These are phyloP conservation scores for Alternaria dauci DNA, from an alignment of 2,329 filamentous ascomycete species.

Conservation along the genomic window DNA sequence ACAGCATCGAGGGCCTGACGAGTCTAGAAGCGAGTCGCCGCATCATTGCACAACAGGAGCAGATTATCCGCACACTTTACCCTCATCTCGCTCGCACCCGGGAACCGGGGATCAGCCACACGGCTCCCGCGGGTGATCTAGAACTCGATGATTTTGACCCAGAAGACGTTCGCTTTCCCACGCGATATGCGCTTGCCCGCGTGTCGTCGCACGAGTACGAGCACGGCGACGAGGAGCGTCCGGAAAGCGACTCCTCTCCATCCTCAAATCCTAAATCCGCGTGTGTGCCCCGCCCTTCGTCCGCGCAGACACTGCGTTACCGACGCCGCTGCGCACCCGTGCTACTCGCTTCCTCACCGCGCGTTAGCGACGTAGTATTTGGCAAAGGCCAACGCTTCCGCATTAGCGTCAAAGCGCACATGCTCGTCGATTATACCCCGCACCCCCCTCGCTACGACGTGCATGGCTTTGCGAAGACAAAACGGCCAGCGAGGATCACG, in stretches of 20 bases:
- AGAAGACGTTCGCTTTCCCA: slow-evolving; percentile 49
- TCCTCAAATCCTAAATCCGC: slow-evolving; percentile 44
- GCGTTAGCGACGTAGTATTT: slow-evolving; percentile 58
- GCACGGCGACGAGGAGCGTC: slow-evolving; percentile 25
- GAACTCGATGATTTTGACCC: slow-evolving; percentile 51
- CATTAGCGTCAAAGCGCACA: slow-evolving; percentile 55
- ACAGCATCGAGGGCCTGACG: slow-evolving; percentile 45
- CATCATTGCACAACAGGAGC: slow-evolving; percentile 59
- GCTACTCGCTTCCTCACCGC: slow-evolving; percentile 53
- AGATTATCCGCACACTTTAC: slow-evolving; percentile 58
- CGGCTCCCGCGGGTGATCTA: slow-evolving; percentile 32
- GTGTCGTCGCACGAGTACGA: slow-evolving; percentile 33
- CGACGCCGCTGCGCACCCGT: slow-evolving; percentile 58
- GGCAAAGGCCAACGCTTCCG: slow-evolving; percentile 53
- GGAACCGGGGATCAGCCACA: slow-evolving; percentile 17
- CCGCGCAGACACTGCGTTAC: slow-evolving; percentile 55
- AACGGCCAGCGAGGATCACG: slow-evolving; percentile 19
- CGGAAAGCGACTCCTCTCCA: slow-evolving; percentile 25
- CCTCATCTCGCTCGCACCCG: slow-evolving; percentile 50
- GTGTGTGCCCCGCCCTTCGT: slow-evolving; percentile 41
- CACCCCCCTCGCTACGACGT: slow-evolving; percentile 57
- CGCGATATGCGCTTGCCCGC: slow-evolving; percentile 23
- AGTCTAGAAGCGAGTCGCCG: slow-evolving; percentile 45
- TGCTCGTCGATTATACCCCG: slow-evolving; percentile 53
- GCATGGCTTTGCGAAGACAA: slow-evolving; percentile 47